Percentiles rank a stretch among this genome's conserved stretches.
These are phyloP conservation scores for Selaginella moellendorffii DNA, from an alignment of 75 land plant species.

Conservation along the genomic window DNA sequence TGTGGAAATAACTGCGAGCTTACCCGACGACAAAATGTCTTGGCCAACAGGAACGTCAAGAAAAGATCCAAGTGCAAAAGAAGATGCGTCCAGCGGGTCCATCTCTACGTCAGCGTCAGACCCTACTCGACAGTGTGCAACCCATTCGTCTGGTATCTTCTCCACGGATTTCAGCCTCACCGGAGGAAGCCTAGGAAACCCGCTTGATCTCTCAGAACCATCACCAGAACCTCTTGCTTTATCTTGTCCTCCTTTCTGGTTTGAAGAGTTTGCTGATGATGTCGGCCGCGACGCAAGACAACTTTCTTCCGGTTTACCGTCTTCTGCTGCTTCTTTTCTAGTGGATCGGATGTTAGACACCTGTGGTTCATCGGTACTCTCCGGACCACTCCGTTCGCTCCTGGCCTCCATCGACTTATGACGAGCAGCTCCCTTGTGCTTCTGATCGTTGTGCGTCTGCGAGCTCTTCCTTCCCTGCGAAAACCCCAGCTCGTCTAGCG, in stretches of 20 bases:
- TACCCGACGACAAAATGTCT: conserved; percentile 67
- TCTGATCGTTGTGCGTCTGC: neutral
- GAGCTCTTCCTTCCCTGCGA: neutral
- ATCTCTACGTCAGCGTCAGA: conserved; percentile 13
- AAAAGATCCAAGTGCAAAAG: conserved; percentile 50
- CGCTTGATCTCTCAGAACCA: conserved; percentile 18
- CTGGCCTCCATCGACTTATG: neutral
- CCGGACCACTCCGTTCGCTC: neutral
- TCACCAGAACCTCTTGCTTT: conserved; percentile 1
- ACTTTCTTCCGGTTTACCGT: neutral
- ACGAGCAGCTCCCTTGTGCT: neutral
- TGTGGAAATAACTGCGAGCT: neutral
- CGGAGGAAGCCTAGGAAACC: conserved; percentile 68
- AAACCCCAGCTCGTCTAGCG: neutral
- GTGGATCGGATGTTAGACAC: neutral
- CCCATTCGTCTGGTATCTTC: conserved; percentile 15
- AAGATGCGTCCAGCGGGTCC: conserved; percentile 22
- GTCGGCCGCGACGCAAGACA: too few relatives aligned
- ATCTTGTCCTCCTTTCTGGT: neutral
- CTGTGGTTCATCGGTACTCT: neutral
- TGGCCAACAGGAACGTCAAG: conserved; percentile 84
- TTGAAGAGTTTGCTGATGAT: too few relatives aligned
- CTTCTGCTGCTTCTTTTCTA: neutral
- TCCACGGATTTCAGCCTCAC: conserved; percentile 75
- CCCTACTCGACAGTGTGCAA: conserved; percentile 6